Base-by-base conservation (phyloP, 2,329 filamentous ascomycete genomes). In the Colletotrichum tabaci region DNA sequence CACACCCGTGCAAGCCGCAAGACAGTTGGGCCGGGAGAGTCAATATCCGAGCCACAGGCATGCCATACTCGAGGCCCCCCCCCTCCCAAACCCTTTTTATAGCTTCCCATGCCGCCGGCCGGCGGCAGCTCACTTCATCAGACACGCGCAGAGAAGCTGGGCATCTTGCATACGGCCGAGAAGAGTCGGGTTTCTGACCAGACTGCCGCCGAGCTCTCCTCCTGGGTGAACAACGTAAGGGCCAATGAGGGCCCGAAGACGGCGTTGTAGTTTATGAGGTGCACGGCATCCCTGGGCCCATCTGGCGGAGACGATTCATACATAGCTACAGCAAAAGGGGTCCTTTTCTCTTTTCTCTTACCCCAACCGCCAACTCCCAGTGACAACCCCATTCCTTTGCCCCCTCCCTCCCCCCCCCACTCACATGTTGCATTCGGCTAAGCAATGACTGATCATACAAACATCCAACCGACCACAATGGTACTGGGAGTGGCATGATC, bases 401-500 rank as follows among this genome's bases (percentile, higher is more conserved):
- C 30, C 30, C 7, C 49, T 16, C 47, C 35, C 56, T n/a, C n/a
- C 9, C 35, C n/a, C 9, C 35, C 35, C 46, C 10, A 12, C 38
- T 62, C 44, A 18, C 38, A 52, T 46, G 35, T 67, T 35, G 53
- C 66, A 21, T 13, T 67, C 49, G 35, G 50, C 58, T 40, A 38
- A 16, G 10, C 38, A 38, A 35, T 53, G 49, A 44, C 40, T 38
- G 52, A 26, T 9, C n/a, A 56, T 47, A 18, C 50, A 56, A 64
- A 38, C 50, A 21, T n/a, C 23, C 40, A 13, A n/a, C 10, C n/a
- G 23, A 35, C 15, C 44, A 46, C 13, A 16, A 38, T 10, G 9
- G 35, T 44, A 15, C 9, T 55, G 18, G 6, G 35, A 12, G 2
- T 38, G 21, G 16, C 49, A 23, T 40, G 38, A 49, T 12, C 3